Evolutionary conservation across 371 early-diverging fungal species (phyloP), one percentile per base, ranked within the genome.

Genomic region (Conidiobolus incongruus): DNA sequence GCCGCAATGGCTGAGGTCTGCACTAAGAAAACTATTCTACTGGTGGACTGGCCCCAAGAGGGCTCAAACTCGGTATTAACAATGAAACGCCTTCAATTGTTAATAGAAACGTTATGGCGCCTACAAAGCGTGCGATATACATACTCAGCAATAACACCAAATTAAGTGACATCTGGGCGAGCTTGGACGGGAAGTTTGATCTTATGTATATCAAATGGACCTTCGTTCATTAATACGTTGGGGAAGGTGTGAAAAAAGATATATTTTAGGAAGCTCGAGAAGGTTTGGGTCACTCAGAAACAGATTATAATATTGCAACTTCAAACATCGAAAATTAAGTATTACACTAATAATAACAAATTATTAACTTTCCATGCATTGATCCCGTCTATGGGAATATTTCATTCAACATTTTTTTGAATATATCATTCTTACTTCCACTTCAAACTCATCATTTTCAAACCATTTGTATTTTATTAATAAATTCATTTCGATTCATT

Each of bases 191-290:
- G 58, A 91, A 91, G 75, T 94, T 95, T 55, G 84, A 84, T 59
- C 62, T 89, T 40, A 95, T 92, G 95, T 95, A 85, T 63, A 83
- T 84, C 59, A 91, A 91, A 72, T 81, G 92, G 61, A 92, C 96
- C 46, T 95, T 95, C 61, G 92, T 95, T 38, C 96, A 95, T 70
- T 95, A 93, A 93, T 95, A 90, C 66, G 93, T 92, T 46, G 91
- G 93, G 56, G 96, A 95, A 66, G 96, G 96, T 69, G 81, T 82
- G 83, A 81, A 86, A 52, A 83, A 86, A 65, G 97, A 96, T 62
- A 97, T 96, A 69, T 98, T 98, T 81, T 87, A 85, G 47, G 98
- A 98, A 75, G 98, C 98, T 51, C 86, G 97, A n/a, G n/a, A n/a
- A n/a, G n/a, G n/a, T n/a, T n/a, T n/a, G n/a, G n/a, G n/a, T n/a